Evolutionary conservation across 2,329 filamentous ascomycete genomes (phyloP), one percentile per base, ranked within the genome.

Genomic region (Xylaria sp.): DNA sequence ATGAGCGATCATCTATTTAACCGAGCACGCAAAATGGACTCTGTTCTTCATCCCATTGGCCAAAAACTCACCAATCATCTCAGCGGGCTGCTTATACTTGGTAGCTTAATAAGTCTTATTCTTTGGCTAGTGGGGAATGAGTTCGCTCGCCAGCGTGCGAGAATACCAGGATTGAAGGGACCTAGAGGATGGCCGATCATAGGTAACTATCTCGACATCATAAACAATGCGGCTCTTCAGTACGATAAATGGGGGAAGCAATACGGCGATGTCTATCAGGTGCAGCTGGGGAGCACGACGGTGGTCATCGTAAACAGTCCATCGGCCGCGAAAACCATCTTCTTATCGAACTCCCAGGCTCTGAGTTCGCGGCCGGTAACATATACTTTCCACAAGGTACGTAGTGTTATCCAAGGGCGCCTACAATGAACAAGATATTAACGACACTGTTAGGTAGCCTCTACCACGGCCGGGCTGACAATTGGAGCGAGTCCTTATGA

Each of bases 401-500:
- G 33, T 36, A 36, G 49, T 51, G n/a, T 49, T 36, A 7, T n/a
- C 33, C 6, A 5, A 9, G 12, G 6, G 13, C 2, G 5, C 3
- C 6, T 33, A 9, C 36, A 18, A 7, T 1, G 51, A 28, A 23
- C 33, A 0, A 12, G 15, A n/a, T 58, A 23, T 18, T 68, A 18
- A 70, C 13, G 33, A n/a, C 15, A 2, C 13, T 55, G 4, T 36
- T 36, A 77, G 77, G 70, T 78, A 3, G 90, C 94, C 2, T 94
- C 92, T 1, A 89, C 86, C 41, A 92, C 91, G 0, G 91, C 94
- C 73, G 92, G 92, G 6, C 92, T 94, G 79, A 95, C 92, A 0
- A 94, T 96, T 69, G 93, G 93, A 1, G 94, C 92, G 0, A 94
- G 92, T 0, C 92, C 93, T 0, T 96, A 92, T 91, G 92, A 94